Percentiles rank a stretch among this genome's conserved stretches.
Evolutionary conservation across 345 rosid genomes (phyloP).

Genomic region (Linum trigynum): DNA sequence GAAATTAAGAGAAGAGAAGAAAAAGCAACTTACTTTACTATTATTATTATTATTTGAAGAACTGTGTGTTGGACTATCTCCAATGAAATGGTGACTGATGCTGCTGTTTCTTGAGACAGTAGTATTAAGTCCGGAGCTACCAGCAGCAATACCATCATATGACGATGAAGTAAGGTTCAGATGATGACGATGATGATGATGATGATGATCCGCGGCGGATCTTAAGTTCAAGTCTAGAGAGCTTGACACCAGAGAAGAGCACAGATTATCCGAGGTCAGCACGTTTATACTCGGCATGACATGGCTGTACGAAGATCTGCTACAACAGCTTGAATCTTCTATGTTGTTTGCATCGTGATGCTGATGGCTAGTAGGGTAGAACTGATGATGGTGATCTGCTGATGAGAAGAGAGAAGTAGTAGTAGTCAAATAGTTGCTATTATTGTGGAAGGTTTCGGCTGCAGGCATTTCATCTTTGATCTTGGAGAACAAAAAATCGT

Average conservation of each 20-base stretch:
- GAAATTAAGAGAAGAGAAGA: neutral
- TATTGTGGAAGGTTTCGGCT: neutral
- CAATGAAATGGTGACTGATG: neutral
- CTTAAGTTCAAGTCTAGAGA: slow-evolving; percentile 25
- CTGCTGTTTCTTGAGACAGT: slow-evolving; percentile 7
- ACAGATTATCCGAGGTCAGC: slow-evolving; percentile 13
- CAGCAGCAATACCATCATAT: neutral
- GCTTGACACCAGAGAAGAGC: slow-evolving; percentile 20
- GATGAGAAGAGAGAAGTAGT: neutral
- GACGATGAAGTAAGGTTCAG: slow-evolving; percentile 1
- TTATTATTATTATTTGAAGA: neutral
- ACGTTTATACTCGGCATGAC: slow-evolving; percentile 15
- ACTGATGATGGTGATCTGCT: neutral
- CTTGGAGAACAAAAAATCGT: slow-evolving; percentile 13
- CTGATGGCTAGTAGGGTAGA: neutral
- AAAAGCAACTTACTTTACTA: slow-evolving; percentile 19
- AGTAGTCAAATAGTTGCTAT: neutral
- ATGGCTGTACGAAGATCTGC: slow-evolving; percentile 16
- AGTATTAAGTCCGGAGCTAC: slow-evolving; percentile 13
- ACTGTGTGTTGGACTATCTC: slow-evolving; percentile 20
- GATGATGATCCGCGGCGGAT: slow-evolving; percentile 2
- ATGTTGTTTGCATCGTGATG: too few species aligned
- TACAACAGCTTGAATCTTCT: neutral
- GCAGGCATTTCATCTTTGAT: slow-evolving; percentile 24
- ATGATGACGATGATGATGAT: slow-evolving; percentile 1